These are phyloP conservation scores for Furcasterigmium sp. DNA, from an alignment of 2,329 filamentous ascomycete genomes.

Conservation along the genomic window DNA sequence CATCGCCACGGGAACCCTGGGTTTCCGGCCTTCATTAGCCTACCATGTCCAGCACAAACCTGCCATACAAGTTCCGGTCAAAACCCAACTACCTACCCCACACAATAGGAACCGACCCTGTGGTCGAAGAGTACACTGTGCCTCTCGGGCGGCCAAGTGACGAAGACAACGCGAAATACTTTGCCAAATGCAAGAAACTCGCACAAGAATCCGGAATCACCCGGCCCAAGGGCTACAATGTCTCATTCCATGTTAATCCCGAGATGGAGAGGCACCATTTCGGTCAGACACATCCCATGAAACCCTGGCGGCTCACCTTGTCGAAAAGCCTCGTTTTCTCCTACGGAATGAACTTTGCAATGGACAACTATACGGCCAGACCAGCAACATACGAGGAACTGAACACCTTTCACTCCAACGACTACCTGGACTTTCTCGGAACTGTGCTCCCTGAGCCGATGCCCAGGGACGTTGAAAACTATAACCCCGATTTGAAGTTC, in stretches of 20 bases:
- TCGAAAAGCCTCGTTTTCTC: conserved; percentile 92
- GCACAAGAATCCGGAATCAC: conserved; percentile 65
- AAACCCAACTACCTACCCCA: conserved; percentile 58
- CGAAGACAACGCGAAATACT: conserved; percentile 51
- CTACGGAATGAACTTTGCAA: conserved; percentile 92
- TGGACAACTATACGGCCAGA: conserved; percentile 88
- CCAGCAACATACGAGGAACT: conserved; percentile 85
- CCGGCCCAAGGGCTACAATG: conserved; percentile 77
- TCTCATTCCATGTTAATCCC: conserved; percentile 94
- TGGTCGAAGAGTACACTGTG: conserved; percentile 46
- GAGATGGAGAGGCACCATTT: conserved; percentile 97
- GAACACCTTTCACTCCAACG: conserved; percentile 75
- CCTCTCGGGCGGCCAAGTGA: conserved; percentile 46
- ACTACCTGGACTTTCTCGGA: conserved; percentile 86
- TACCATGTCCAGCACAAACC: conserved; percentile 33
- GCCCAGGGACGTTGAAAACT: conserved; percentile 60
- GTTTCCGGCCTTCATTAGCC: not conserved
- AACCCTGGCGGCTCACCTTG: conserved; percentile 92
- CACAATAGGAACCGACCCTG: conserved; percentile 41
- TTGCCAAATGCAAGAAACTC: conserved; percentile 51
- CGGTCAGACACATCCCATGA: conserved; percentile 96
- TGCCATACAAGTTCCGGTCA: conserved; percentile 45
- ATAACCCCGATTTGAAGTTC: conserved; percentile 63
- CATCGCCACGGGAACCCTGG: too few species aligned
- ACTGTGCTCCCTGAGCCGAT: conserved; percentile 62